These are phyloP conservation scores for Castanea crenata DNA, from an alignment of 306 rosid species.

Conservation along the genomic window DNA sequence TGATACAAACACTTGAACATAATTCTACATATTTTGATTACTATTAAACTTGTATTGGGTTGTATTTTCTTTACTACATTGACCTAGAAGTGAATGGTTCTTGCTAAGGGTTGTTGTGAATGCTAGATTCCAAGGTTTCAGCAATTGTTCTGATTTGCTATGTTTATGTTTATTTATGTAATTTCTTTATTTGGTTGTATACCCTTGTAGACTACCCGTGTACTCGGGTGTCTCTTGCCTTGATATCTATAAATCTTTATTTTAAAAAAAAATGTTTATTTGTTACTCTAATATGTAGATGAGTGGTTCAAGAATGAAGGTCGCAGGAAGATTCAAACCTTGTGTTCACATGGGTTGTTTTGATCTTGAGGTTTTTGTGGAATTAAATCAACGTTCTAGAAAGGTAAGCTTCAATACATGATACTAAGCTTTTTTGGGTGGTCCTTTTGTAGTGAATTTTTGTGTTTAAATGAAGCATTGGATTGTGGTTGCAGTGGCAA, in stretches of 20 bases:
- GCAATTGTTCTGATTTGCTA: conserved; percentile 9
- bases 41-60: background rate
- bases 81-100: background rate
- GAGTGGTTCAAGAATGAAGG: conserved; percentile 99
- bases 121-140: background rate
- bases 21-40: background rate
- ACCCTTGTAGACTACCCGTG: no score
- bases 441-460: background rate
- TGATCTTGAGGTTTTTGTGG: conserved; percentile 98
- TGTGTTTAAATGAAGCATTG: conserved; percentile 24
- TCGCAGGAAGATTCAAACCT: conserved; percentile 97
- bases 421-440: background rate
- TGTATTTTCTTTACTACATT: background rate
- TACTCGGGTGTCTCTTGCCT: no score
- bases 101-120: background rate
- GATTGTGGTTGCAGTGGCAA: conserved; percentile 89
- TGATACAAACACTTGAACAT: background rate
- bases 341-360: conserved; percentile 96
- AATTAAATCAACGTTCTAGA: conserved; percentile 92
- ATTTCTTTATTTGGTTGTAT: no score
- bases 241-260: no score
- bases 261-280: background rate
- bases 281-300: conserved; percentile 49
- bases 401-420: conserved; percentile 54
- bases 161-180: background rate